Base-by-base conservation (phyloP, 805 yeast genomes). In the Zygosaccharomyces gambellarensis region DNA sequence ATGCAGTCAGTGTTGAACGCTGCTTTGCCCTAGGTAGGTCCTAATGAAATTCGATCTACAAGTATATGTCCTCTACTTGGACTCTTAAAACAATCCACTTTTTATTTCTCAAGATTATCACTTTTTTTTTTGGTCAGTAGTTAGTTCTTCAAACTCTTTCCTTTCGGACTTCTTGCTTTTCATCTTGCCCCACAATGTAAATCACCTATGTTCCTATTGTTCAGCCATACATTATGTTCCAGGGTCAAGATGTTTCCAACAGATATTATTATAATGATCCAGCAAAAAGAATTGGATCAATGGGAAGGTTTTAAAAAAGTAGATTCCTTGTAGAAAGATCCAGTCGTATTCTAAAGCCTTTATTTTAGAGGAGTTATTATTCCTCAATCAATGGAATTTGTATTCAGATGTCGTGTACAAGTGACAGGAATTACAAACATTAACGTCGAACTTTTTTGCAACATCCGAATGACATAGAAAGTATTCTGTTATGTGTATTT, bases 1-100 rank as follows among this genome's bases (percentile, higher is more conserved):
- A 60, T 43, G 81, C 43, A 25, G 25, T 40, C 7, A 27, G 34
- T 14, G 44, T 40, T 1, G 44, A 52, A 17, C 34, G 44, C 23
- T 40, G 34, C 12, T 40, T 28, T 19, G 44, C 44, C 9, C 14
- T 40, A 12, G 34, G 34, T 17, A 17, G 44, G 9, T 39, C 42
- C 21, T 22, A 23, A 39, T 14, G 9, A 9, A 14, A 14, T 10
- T 17, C 11, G 22, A 14, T 34, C 19, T 34, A 14, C 21, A 34
- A 34, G 10, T 14, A 11, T 34, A 10, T 4, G 21, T 14, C 14
- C 10, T 10, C 4, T 17, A 3, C 10, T 9, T 10, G 5, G 10
- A 17, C 38, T 34, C 9, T 34, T 7, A 17, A 7, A 32, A 32
- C 5, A 32, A n/a, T 10, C 6, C 10, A 17, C 22, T 34, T 14